These are phyloP conservation scores for Paecilomyces niveus DNA, from an alignment of 2,329 filamentous ascomycete genomes.

Conservation along the genomic window DNA sequence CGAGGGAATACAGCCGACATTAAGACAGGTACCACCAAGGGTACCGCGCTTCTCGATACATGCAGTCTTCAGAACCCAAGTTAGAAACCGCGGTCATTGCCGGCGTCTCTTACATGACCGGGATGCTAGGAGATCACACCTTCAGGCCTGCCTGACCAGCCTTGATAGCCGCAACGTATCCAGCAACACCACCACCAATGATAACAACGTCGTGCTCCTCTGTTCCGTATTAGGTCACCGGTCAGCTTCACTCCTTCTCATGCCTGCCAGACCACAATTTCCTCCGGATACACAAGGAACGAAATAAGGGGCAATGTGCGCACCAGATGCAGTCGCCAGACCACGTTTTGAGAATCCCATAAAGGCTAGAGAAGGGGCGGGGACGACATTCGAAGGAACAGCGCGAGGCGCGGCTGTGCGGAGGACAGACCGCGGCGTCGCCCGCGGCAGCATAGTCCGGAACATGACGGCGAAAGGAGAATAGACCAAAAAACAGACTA, in stretches of 20 bases:
- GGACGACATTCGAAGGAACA: conserved; percentile 28
- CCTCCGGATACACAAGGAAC: not conserved
- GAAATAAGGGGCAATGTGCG: conserved; percentile 7
- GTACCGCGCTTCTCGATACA: conserved; percentile 98
- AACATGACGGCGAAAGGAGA: conserved; percentile 40
- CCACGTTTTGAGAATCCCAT: conserved; percentile 48
- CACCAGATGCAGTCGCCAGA: conserved; percentile 48
- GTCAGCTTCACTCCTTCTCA: conserved; percentile 12
- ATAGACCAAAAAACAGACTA: conserved; percentile 16
- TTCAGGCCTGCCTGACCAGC: conserved; percentile 95
- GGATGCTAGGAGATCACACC: conserved; percentile 44
- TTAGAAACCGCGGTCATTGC: conserved; percentile 7
- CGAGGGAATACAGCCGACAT: conserved; percentile 98
- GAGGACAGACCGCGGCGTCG: conserved; percentile 38
- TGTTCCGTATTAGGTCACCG: conserved; percentile 28
- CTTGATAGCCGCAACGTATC: conserved; percentile 98
- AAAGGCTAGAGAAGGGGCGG: conserved; percentile 37
- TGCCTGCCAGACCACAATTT: not conserved
- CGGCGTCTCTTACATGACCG: not conserved
- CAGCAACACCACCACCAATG: conserved; percentile 95
- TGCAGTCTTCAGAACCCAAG: conserved; percentile 56
- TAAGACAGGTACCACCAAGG: conserved; percentile 94
- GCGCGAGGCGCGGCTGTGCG: conserved; percentile 29
- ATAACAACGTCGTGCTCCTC: conserved; percentile 96
- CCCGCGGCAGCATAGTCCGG: conserved; percentile 45